phyloP scores from a whole-genome alignment of 495 filamentous ascomycete genomes.

The Tuber melanosporum region DNA sequence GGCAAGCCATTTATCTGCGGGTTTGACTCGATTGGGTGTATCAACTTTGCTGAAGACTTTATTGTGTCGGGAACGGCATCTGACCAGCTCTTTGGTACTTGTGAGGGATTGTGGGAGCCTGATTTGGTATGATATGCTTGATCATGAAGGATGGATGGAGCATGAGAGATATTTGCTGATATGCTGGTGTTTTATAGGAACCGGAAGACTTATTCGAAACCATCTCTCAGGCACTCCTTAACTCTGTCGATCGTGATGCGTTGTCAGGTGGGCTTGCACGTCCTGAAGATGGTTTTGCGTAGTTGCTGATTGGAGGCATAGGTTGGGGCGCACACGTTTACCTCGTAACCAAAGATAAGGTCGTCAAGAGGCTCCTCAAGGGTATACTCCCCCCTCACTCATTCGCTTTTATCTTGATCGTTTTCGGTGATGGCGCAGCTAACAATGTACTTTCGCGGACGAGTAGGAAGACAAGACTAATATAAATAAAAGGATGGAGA shows the following conservation, averaged over 20 bases:
- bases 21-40: constrained; percentile 98
- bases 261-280: constrained; percentile 54
- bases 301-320: background rate
- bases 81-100: constrained; percentile 97
- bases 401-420: background rate
- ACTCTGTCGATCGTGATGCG: constrained; percentile 92
- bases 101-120: constrained; percentile 96
- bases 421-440: constrained; percentile 6
- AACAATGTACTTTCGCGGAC: constrained; percentile 11
- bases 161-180: background rate
- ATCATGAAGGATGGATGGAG: background rate
- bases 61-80: constrained; percentile 94
- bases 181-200: constrained; percentile 47
- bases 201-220: constrained; percentile 97
- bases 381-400: constrained; percentile 47
- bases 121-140: constrained; percentile 62
- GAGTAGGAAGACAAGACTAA: constrained; percentile 32
- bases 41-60: constrained; percentile 98
- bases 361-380: constrained; percentile 95
- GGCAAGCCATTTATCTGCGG: constrained; percentile 96
- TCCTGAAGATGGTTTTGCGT: background rate
- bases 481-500: background rate
- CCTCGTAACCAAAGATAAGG: constrained; percentile 99
- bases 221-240: constrained; percentile 91
- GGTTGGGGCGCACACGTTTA: constrained; percentile 97